A percentile compares a stretch with the other conserved stretches of the same genome.
These are phyloP conservation scores for Cantharellus cinnabarinus DNA, from an alignment of 768 basidiomycete genomes.

Conservation along the genomic window DNA sequence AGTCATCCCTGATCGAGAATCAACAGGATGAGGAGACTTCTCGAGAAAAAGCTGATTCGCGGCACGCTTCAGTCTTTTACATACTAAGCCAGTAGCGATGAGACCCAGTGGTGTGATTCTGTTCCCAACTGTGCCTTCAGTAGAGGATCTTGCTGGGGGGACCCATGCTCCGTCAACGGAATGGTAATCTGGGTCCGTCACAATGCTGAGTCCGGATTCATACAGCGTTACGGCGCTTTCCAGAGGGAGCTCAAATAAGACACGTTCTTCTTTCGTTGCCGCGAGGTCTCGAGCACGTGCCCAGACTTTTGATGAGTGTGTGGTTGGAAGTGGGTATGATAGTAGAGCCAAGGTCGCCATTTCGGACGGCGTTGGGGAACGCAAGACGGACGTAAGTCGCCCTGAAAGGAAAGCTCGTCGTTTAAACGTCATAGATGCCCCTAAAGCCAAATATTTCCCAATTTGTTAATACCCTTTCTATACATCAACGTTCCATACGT, in stretches of 20 bases:
- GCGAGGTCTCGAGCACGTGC: slow-evolving; percentile 14
- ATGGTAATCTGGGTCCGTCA: slow-evolving; percentile 23
- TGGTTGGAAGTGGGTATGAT: slow-evolving; percentile 24
- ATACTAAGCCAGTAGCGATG: not conserved
- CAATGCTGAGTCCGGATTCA: slow-evolving; percentile 1
- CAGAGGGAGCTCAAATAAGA: not conserved
- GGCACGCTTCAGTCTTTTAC: not conserved
- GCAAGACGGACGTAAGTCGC: slow-evolving; percentile 17
- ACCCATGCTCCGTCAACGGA: slow-evolving; percentile 32
- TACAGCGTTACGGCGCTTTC: not conserved
- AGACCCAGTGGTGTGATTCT: not conserved
- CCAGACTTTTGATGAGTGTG: slow-evolving; percentile 29
- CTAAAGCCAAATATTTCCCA: slow-evolving; percentile 4
- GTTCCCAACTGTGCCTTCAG: slow-evolving; percentile 1
- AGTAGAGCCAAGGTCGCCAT: slow-evolving; percentile 39
- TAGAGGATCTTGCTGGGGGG: slow-evolving; percentile 31
- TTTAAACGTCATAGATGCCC: not conserved
- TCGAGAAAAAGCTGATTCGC: not conserved
- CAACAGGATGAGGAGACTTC: not conserved
- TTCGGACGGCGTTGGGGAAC: slow-evolving; percentile 23
- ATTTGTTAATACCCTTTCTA: slow-evolving; percentile 9
- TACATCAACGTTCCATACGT: slow-evolving; percentile 5
- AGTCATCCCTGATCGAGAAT: not conserved
- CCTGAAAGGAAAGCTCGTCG: not conserved
- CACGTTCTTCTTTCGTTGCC: not conserved